These are phyloP conservation scores for Cudoniella acicularis DNA, from an alignment of 495 filamentous ascomycete genomes.

Conservation along the genomic window DNA sequence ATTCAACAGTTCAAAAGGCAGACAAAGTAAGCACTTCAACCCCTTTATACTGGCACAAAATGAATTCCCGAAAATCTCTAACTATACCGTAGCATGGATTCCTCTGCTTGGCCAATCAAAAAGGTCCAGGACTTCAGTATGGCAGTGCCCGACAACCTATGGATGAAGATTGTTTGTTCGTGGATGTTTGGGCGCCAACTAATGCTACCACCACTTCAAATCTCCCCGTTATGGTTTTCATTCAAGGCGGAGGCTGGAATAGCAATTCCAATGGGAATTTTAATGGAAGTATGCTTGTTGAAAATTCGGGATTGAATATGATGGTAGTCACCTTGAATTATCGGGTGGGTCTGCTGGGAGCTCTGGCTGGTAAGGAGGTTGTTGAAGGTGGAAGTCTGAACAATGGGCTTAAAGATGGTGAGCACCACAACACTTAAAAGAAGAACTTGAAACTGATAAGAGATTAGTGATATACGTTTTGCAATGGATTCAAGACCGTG, in stretches of 20 bases:
- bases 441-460: neutral
- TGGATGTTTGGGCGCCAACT: slow-evolving; percentile 29
- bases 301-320: slow-evolving; percentile 54
- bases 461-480: slow-evolving; percentile 28
- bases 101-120: slow-evolving; percentile 14
- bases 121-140: slow-evolving; percentile 11
- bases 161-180: slow-evolving; percentile 58
- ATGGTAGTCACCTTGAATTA: slow-evolving; percentile 73
- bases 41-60: too few species aligned
- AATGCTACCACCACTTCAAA: slow-evolving; percentile 39
- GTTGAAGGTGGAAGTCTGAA: slow-evolving; percentile 54
- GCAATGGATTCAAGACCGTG: slow-evolving; percentile 64
- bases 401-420: slow-evolving; percentile 65
- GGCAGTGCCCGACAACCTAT: slow-evolving; percentile 20
- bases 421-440: slow-evolving; percentile 54
- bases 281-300: slow-evolving; percentile 60
- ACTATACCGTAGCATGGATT: neutral
- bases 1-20: slow-evolving; percentile 7
- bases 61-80: neutral
- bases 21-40: slow-evolving; percentile 3
- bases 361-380: slow-evolving; percentile 61
- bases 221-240: slow-evolving; percentile 54
- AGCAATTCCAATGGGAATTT: slow-evolving; percentile 60
- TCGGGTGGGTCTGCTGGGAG: slow-evolving; percentile 70
- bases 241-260: slow-evolving; percentile 63